A percentile compares a stretch with the other conserved stretches of the same genome.
phyloP scores from a whole-genome alignment of 2,329 filamentous ascomycete species.

The Plenodomus biglobosus region DNA sequence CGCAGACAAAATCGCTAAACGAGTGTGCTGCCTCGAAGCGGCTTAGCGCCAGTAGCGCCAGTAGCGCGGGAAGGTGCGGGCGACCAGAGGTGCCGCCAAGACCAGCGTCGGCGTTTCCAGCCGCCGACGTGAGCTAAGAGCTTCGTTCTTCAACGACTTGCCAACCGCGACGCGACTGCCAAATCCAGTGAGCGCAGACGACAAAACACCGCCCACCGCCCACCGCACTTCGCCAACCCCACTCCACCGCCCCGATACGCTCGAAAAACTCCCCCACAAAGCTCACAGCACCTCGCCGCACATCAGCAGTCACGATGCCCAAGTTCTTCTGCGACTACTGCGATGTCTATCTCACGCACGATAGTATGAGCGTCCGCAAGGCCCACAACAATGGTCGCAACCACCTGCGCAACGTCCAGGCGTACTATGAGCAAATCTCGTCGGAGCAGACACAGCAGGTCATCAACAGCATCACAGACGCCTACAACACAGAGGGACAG shows the following conservation, averaged over 20 bases:
- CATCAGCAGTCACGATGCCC: conserved; percentile 16
- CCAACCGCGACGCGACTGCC: neutral
- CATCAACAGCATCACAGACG: conserved; percentile 95
- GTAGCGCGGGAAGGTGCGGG: neutral
- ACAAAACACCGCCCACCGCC: too few species aligned
- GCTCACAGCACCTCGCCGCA: neutral
- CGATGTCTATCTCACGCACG: conserved; percentile 99
- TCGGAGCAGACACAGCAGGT: conserved; percentile 98
- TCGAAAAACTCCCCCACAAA: neutral
- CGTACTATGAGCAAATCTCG: conserved; percentile 99
- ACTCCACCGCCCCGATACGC: neutral
- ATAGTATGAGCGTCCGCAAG: conserved; percentile 99
- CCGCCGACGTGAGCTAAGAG: neutral
- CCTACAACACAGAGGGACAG: conserved; percentile 93
- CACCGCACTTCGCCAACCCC: conserved; percentile 1
- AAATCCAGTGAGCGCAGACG: too few species aligned
- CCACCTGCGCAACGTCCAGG: conserved; percentile 94
- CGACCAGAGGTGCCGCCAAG: neutral
- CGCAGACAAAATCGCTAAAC: too few species aligned
- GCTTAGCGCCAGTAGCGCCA: too few species aligned
- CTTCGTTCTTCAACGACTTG: neutral
- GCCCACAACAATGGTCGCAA: conserved; percentile 97
- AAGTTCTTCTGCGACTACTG: conserved; percentile 76
- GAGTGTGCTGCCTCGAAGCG: too few species aligned
- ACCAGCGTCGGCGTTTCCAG: neutral